Conservation (phyloP, 768 basidiomycete genomes). For the Lactarius hengduanensis region DNA sequence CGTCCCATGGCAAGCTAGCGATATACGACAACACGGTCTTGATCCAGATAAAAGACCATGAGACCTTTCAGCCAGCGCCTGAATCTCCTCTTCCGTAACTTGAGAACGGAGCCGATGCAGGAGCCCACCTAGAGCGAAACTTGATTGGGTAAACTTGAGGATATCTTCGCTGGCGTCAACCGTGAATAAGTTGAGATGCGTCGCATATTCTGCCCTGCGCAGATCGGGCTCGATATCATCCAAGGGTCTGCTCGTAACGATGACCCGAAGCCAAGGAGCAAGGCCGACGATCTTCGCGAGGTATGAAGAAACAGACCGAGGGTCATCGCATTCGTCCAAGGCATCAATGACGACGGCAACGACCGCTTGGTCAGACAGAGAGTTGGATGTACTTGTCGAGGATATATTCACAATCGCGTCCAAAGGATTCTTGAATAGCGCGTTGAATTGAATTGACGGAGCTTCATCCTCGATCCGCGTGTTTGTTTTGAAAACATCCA, state of each 20-base stretch:
- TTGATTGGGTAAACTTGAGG: neutral
- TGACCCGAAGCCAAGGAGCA: neutral
- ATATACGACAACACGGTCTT: neutral
- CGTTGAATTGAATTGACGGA: neutral
- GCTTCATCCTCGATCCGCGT: neutral
- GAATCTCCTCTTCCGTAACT: neutral
- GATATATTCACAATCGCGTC: neutral
- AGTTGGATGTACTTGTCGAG: neutral
- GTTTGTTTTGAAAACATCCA: neutral
- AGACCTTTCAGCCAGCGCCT: neutral
- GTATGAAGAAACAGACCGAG: neutral
- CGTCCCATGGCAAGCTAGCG: neutral
- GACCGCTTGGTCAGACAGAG: neutral
- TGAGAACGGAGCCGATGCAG: neutral
- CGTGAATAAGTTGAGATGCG: neutral
- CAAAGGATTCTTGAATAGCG: neutral
- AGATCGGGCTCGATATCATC: neutral
- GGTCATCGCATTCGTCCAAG: neutral
- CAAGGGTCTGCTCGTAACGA: neutral
- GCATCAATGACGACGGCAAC: neutral
- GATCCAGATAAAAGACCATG: neutral
- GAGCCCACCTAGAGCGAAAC: neutral
- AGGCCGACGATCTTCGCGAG: neutral
- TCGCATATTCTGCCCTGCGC: neutral
- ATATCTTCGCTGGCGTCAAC: neutral